Evolutionary conservation across 345 rosid genomes (phyloP), one percentile per base, ranked within the genome.

Genomic region (Rhodamnia rubescens): DNA sequence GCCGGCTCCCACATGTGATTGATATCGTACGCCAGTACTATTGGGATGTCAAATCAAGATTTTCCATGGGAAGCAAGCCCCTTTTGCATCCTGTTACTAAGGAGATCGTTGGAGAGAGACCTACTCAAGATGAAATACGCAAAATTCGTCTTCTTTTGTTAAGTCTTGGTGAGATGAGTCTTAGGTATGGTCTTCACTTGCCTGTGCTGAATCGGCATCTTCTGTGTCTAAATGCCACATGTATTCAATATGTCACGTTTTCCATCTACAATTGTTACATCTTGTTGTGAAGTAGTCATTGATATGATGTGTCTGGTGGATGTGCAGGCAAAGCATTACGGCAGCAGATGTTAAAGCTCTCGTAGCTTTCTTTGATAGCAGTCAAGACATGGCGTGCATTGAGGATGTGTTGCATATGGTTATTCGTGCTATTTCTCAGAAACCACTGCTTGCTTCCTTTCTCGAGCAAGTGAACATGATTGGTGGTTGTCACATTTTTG

Each of bases 101-200:
- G 74, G 87, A 90, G 80, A 84, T 91, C 64, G 89, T 93, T 87
- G 95, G 92, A 88, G 95, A 94, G 92, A 92, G 99, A 88, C 98
- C 99, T 75, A 89, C 87, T 54, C 90, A 87, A 85, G 98, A 97
- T 40, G 99, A 95, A 91, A 93, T 94, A 86, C 98, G 88, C 74
- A 97, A 97, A 93, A 92, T 95, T 87, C 98, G 99, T 91, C 98
- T 97, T 91, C 94, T 97, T 87, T 90, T 94, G 84, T 90, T 97
- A 89, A 94, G 99, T 89, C 97, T 95, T 88, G 98, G 98, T 86
- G 99, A 97, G 92, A 95, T 97, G 99, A 92, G 98, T 90, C 94
- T 97, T 87, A 93, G 96, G 99, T 96, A 94, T 53, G 36, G 29
- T 61, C 58, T 61, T 61, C 24, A 74, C 40, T 56, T 69, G 47